Evolutionary conservation across 139 green algal species (phyloP).

Genomic region (Micractinium sp.): DNA sequence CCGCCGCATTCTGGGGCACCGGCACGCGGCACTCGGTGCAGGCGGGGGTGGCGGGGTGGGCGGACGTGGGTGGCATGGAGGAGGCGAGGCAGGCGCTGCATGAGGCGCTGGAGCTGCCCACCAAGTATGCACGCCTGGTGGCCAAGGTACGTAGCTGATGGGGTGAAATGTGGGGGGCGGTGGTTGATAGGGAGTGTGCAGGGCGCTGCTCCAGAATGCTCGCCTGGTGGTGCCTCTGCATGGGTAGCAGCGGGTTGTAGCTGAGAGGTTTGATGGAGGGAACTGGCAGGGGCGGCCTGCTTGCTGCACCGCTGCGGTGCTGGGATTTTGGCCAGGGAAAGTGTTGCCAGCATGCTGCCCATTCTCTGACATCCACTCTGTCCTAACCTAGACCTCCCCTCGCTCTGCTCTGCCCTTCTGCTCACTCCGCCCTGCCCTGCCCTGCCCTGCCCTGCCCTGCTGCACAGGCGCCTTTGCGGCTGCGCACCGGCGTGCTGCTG

Average conservation of each 20-base stretch:
- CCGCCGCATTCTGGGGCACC: conserved; percentile 73
- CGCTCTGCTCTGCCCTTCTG: too few species aligned
- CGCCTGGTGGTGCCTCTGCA: too few species aligned
- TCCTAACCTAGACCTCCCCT: background rate
- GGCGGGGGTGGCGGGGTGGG: conserved; percentile 65
- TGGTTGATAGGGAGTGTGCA: background rate
- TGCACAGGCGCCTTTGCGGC: conserved; percentile 77
- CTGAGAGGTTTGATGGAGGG: too few species aligned
- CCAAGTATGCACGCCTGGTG: conserved; percentile 66
- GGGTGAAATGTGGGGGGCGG: background rate
- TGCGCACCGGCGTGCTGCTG: conserved; percentile 92
- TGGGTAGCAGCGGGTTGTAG: too few species aligned
- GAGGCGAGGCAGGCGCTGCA: conserved; percentile 78
- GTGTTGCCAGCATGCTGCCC: too few species aligned
- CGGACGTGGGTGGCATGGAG: conserved; percentile 86
- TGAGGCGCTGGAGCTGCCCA: conserved; percentile 87
- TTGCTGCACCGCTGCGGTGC: background rate
- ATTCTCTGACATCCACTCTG: too few species aligned
- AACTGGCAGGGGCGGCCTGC: too few species aligned
- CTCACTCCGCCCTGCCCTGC: background rate
- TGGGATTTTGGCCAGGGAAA: background rate
- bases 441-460: too few species aligned
- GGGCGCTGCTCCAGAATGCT: too few species aligned
- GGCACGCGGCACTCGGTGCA: conserved; percentile 37
- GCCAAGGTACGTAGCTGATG: conserved; percentile 13